These are phyloP conservation scores for Fusarium succisae DNA, from an alignment of 2,329 filamentous ascomycete genomes.

Conservation along the genomic window DNA sequence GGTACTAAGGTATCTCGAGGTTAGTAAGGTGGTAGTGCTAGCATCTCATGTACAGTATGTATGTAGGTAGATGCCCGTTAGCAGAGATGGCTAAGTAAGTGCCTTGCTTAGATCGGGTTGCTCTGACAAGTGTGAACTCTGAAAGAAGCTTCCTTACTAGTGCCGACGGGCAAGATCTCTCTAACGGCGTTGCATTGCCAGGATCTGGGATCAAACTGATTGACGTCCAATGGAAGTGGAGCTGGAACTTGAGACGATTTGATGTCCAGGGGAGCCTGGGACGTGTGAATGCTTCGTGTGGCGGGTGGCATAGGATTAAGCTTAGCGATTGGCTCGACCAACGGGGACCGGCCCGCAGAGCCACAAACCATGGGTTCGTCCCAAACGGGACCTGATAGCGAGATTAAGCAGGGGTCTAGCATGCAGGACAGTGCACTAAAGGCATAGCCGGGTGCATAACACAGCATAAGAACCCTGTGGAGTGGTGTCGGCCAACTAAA, in stretches of 20 bases:
- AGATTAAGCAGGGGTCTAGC: constrained; percentile 36
- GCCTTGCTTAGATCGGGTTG: background rate
- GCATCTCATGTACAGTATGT: background rate
- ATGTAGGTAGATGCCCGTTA: background rate
- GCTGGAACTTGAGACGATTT: constrained; percentile 1
- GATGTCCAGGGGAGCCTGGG: background rate
- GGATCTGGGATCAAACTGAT: constrained; percentile 7
- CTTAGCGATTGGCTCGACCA: constrained; percentile 14
- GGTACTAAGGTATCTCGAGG: background rate
- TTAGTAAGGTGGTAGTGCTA: background rate
- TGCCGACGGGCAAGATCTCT: constrained; percentile 18
- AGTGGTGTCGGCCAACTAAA: constrained; percentile 11
- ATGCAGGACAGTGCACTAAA: background rate
- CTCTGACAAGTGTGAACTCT: constrained; percentile 2
- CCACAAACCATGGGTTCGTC: constrained; percentile 9
- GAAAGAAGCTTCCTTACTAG: constrained; percentile 14
- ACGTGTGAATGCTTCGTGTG: constrained; percentile 1
- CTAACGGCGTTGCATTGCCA: constrained; percentile 30
- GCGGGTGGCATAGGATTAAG: background rate
- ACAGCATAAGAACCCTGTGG: background rate
- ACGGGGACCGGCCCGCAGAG: constrained; percentile 27
- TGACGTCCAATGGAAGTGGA: background rate
- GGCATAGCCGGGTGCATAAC: background rate
- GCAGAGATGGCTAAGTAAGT: background rate
- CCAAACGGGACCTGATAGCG: constrained; percentile 19